Conservation (phyloP, 139 green algal species). For the Volvox africanus region DNA sequence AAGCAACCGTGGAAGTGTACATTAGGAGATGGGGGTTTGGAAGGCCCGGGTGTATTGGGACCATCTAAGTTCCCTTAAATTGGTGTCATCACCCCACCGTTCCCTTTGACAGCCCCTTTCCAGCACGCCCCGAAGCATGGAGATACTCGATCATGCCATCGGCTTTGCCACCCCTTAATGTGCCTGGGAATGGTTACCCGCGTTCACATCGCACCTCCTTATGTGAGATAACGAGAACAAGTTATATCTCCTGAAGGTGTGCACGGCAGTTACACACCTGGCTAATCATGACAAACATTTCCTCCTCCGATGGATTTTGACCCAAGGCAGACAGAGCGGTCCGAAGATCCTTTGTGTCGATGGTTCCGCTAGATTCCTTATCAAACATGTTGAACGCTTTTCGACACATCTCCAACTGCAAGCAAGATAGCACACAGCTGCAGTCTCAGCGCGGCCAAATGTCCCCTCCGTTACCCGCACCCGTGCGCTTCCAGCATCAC, state of each 20-base stretch:
- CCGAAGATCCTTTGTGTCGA: constrained; percentile 79
- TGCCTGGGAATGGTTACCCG: no score
- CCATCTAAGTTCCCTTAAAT: no score
- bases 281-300: constrained; percentile 82
- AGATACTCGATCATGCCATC: no score
- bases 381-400: constrained; percentile 68
- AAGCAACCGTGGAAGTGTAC: no score
- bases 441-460: constrained; percentile 4
- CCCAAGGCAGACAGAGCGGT: constrained; percentile 70
- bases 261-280: constrained; percentile 40
- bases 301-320: constrained; percentile 78
- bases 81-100: no score
- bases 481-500: no score
- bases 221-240: not conserved
- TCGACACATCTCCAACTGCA: constrained; percentile 62
- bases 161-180: no score
- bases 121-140: no score
- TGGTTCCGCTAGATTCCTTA: constrained; percentile 73
- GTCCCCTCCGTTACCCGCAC: not conserved
- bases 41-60: no score
- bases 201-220: no score
- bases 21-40: no score
- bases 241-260: not conserved
- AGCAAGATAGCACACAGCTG: not conserved
- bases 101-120: no score